Evolutionary conservation across 1,284 basidiomycete genomes (phyloP).

Genomic region (Microbotryum intermedium): DNA sequence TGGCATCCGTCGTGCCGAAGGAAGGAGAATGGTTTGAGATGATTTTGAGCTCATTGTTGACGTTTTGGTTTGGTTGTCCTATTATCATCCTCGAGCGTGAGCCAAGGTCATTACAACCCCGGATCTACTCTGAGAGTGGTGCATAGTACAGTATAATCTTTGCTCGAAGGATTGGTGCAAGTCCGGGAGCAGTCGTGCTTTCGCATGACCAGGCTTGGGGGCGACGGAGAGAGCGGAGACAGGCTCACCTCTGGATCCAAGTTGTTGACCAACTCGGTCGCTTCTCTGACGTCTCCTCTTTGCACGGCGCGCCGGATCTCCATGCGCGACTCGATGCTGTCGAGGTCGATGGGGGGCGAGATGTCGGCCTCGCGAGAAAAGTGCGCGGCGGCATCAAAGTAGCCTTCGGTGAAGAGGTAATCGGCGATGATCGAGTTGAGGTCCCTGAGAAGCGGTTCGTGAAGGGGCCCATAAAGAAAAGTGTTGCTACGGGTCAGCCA

Average conservation of each 20-base stretch:
- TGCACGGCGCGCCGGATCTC: slow-evolving; percentile 87
- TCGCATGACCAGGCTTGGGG: too few relatives aligned
- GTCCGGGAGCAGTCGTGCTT: slow-evolving; percentile 1
- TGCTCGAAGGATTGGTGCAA: slow-evolving; percentile 11
- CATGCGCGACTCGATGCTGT: slow-evolving; percentile 87
- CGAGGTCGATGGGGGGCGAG: slow-evolving; percentile 66
- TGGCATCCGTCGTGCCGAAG: neutral
- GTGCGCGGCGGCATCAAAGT: slow-evolving; percentile 88
- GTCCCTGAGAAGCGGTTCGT: too few relatives aligned
- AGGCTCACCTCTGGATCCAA: slow-evolving; percentile 86
- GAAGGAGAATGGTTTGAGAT: neutral
- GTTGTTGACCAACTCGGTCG: slow-evolving; percentile 87
- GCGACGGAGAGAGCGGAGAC: slow-evolving; percentile 4
- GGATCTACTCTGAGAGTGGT: slow-evolving; percentile 78
- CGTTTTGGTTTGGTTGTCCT: slow-evolving; percentile 32
- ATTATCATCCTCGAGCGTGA: slow-evolving; percentile 28
- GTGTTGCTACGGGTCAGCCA: neutral
- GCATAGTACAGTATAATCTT: slow-evolving; percentile 86
- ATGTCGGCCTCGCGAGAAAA: slow-evolving; percentile 83
- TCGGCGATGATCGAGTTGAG: slow-evolving; percentile 95
- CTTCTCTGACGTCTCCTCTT: slow-evolving; percentile 86
- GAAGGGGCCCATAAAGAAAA: too few relatives aligned
- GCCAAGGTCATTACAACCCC: slow-evolving; percentile 21
- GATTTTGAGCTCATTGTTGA: slow-evolving; percentile 28
- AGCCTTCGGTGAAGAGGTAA: slow-evolving; percentile 94